Conservation (phyloP, 2,329 filamentous ascomycete species). For the Fusarium fracticaudum region DNA sequence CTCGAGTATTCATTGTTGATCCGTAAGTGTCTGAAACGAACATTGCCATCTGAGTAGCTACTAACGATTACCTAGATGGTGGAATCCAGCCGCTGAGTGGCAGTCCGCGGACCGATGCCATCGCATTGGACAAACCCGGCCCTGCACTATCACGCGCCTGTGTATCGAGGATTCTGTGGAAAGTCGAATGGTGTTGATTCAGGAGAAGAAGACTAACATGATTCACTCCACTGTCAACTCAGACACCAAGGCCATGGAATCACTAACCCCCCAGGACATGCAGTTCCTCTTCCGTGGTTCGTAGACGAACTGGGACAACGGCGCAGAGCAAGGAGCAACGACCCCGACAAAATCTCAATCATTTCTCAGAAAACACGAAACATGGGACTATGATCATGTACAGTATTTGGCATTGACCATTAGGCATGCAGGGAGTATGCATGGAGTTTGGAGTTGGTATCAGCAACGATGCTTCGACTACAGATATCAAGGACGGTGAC, state of each 20-base stretch:
- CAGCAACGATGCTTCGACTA: neutral
- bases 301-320: conserved; percentile 37
- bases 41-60: neutral
- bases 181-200: conserved; percentile 91
- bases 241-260: conserved; percentile 90
- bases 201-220: conserved; percentile 99
- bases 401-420: conserved; percentile 7
- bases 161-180: conserved; percentile 98
- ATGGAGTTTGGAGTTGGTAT: conserved; percentile 19
- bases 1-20: conserved; percentile 93
- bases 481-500: neutral
- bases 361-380: neutral
- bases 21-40: conserved; percentile 69
- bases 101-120: conserved; percentile 94
- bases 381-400: neutral
- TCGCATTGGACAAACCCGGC: conserved; percentile 93
- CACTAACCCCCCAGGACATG: conserved; percentile 89
- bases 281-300: conserved; percentile 91
- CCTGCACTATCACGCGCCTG: conserved; percentile 92
- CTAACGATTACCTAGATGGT: conserved; percentile 74
- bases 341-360: neutral
- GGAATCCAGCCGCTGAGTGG: conserved; percentile 99
- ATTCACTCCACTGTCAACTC: conserved; percentile 97
- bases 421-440: neutral
- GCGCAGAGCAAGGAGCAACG: neutral